Evolutionary conservation across 257 asterid genomes (phyloP).

Genomic region (Solanum gandarillasii): DNA sequence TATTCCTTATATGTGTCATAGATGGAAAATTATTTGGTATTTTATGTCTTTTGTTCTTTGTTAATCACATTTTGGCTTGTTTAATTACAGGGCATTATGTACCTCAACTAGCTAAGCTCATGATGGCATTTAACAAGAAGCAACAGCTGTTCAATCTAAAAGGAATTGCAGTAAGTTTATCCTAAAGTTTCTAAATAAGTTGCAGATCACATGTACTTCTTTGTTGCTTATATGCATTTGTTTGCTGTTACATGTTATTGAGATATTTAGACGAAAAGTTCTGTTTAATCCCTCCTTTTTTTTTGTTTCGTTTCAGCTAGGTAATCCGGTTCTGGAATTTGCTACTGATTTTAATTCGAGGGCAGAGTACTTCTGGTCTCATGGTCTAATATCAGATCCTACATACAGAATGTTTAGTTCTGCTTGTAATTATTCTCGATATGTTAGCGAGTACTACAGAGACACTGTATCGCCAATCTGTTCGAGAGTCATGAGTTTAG

Average conservation of each 20-base stretch:
- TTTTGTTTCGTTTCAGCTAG: constrained; percentile 32
- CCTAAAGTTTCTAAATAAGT: not conserved
- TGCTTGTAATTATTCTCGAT: constrained; percentile 52
- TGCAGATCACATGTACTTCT: not conserved
- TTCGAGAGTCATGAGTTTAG: constrained; percentile 41
- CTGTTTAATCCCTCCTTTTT: not conserved
- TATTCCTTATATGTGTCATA: not conserved
- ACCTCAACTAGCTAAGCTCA: constrained; percentile 65
- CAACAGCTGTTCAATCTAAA: constrained; percentile 35
- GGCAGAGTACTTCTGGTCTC: constrained; percentile 75
- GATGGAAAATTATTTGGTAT: not conserved
- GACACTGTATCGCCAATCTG: constrained; percentile 40
- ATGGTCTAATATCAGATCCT: constrained; percentile 61
- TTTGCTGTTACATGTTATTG: not conserved
- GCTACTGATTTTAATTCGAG: constrained; percentile 52
- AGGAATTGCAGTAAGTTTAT: constrained; percentile 57
- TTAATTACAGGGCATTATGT: constrained; percentile 44
- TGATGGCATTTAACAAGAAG: constrained; percentile 45
- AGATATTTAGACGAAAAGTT: not conserved
- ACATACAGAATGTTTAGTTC: constrained; percentile 46
- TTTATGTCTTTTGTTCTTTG: not conserved
- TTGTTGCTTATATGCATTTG: not conserved
- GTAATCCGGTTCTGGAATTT: constrained; percentile 67
- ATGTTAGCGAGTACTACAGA: constrained; percentile 49
- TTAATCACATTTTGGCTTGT: not conserved